Base-by-base conservation (phyloP, 2,329 filamentous ascomycete genomes). In the Talaromyces marneffei region DNA sequence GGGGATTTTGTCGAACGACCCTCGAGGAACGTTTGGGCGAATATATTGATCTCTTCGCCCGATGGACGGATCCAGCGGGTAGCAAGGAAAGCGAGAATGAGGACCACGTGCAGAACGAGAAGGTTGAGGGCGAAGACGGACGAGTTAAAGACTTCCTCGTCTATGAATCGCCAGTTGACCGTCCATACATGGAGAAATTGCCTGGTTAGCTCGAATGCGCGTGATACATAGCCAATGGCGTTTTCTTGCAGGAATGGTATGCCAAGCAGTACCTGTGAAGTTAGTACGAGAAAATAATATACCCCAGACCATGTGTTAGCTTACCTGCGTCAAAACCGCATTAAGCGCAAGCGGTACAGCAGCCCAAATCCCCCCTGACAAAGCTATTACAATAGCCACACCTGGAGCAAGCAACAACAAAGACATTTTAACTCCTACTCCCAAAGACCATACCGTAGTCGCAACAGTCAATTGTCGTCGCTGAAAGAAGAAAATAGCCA, bases 171-270 rank as follows among this genome's bases (percentile, higher is more conserved):
- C 94, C 94, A 99, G 75, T 99, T 99, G 67, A 99, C 94, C 0
- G 94, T 99, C 94, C 94, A 99, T 77, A 93, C 92, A 81, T 93
- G 97, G 69, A 96, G 82, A 77, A 99, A 99, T 68, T 91, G 86
- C 59, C 94, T 84, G 52, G 90, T 92, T 62, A 99, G 83, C 77
- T 99, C 92, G 72, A 99, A 99, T 0, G 94, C 92, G 65, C 89
- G 83, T 52, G 85, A 83, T 18, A 95, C 72, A 72, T 99, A 99
- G 29, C 87, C 90, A 62, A 77, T 75, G 20, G 86, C 76, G 67
- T 91, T 88, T 42, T 78, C 78, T 56, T 77, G 70, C 9, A 81
- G 72, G 76, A 97, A 97, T 0, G 92, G 91, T 46, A 82, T 78
- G 16, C 81, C 83, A 58, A 85, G 74, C 27, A 83, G 67, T 62